Evolutionary conservation across 306 rosid genomes (phyloP).

Genomic region (Trifolium subterraneum): DNA sequence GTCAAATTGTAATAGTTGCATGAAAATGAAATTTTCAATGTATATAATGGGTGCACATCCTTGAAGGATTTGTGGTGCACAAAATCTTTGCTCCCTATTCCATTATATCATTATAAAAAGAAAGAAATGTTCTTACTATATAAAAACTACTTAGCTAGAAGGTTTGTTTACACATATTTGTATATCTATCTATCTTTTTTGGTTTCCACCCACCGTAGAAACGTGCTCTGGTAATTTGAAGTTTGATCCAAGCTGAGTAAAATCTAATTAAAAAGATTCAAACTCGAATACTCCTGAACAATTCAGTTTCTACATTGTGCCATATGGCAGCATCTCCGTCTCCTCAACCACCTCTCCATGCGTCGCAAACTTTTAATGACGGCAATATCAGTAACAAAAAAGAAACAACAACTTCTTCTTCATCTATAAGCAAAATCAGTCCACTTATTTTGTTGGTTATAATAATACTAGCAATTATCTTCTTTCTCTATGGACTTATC

Average conservation of each 20-base stretch:
- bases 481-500: conserved; percentile 68
- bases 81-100: background rate
- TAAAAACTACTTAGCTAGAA: background rate
- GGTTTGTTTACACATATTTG: no score
- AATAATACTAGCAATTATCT: conserved; percentile 66
- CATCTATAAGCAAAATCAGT: conserved; percentile 64
- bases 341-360: conserved; percentile 42
- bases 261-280: no score
- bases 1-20: conserved; percentile 24
- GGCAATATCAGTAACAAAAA: conserved; percentile 26
- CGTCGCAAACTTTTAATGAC: conserved; percentile 38
- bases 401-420: conserved; percentile 47
- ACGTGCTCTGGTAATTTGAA: no score
- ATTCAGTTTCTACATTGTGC: background rate
- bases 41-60: background rate
- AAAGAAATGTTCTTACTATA: background rate
- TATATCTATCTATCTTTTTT: no score
- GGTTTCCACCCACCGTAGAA: no score
- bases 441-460: conserved; percentile 69
- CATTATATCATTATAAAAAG: background rate
- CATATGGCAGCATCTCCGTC: conserved; percentile 20
- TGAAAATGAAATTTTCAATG: conserved; percentile 17
- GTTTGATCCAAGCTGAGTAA: no score
- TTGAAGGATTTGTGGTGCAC: background rate
- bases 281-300: no score